Base-by-base conservation (phyloP, 129 eudicot species). In the Lonicera japonica region DNA sequence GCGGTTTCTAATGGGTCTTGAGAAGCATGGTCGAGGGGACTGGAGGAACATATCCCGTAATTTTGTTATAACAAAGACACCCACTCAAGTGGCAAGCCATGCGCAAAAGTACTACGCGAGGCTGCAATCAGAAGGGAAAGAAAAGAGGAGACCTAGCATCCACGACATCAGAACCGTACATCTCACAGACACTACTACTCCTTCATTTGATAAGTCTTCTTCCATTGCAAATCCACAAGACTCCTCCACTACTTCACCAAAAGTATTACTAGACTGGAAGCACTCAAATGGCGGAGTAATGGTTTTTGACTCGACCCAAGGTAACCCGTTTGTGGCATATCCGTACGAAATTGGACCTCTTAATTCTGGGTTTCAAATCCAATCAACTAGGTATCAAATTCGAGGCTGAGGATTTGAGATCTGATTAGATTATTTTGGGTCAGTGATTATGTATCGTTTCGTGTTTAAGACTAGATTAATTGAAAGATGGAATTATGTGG, bases 71-170 rank as follows among this genome's bases (percentile, higher is more conserved):
- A 72, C 95, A 2, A 86, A 84, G 67, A 86, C 90, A 0, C 85
- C 97, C 25, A 89, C 97, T 14, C 97, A 89, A 73, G 97, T 89
- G 4, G 97, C 97, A 10, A 89, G 97, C 63, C 97, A 89, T 73
- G 97, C 97, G 63, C 97, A 89, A 56, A 89, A 86, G 58, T 89
- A 86, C 76, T 89, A 79, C 25, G 78, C 79, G n/a, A 76, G 97
- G 73, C 88, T 80, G 50, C 76, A 75, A 71, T 70, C 91, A 16
- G 86, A 82, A 22, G 86, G 77, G 25, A 89, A 89, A 70, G 97
- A 89, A 54, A 89, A 83, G 69, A 80, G 86, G 61, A 78, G 97
- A 63, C 94, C 97, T 12, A 89, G 97, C 73, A 89, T 89, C 58
- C 97, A 89, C 60, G 97, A 86, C 75, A 89, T 86, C 40, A 89